These are phyloP conservation scores for Viola odorata DNA, from an alignment of 345 rosid species.

Conservation along the genomic window DNA sequence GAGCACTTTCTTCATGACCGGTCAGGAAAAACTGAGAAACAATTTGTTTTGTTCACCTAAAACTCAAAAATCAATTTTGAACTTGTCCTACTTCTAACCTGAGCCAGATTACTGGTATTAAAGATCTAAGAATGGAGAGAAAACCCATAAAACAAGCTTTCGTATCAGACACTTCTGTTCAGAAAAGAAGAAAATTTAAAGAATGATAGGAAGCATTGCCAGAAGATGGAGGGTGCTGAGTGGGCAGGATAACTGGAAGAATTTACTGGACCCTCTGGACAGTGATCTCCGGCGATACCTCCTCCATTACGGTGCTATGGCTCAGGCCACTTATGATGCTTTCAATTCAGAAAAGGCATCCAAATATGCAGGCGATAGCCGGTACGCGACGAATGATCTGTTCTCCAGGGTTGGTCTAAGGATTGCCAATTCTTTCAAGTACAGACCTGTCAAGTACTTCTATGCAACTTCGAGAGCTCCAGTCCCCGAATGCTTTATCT, in stretches of 20 bases:
- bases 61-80: too few species aligned
- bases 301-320: constrained; percentile 35
- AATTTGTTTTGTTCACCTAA: too few species aligned
- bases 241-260: constrained; percentile 22
- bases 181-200: too few species aligned
- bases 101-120: too few species aligned
- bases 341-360: constrained; percentile 31
- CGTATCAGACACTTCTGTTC: too few species aligned
- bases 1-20: too few species aligned
- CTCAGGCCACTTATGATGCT: constrained; percentile 41
- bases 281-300: constrained; percentile 25
- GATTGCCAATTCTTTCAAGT: constrained; percentile 19
- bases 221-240: constrained; percentile 30
- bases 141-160: too few species aligned
- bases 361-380: constrained; percentile 31
- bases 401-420: constrained; percentile 14
- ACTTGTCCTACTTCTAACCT: too few species aligned
- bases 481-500: constrained; percentile 30
- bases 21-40: too few species aligned
- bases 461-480: constrained; percentile 46
- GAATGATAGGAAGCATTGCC: constrained; percentile 5
- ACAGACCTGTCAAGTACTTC: constrained; percentile 42
- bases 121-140: too few species aligned
- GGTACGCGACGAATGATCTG: constrained; percentile 4
- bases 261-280: constrained; percentile 26